Base-by-base conservation (phyloP, 768 basidiomycete genomes). In the Inosperma sp. region DNA sequence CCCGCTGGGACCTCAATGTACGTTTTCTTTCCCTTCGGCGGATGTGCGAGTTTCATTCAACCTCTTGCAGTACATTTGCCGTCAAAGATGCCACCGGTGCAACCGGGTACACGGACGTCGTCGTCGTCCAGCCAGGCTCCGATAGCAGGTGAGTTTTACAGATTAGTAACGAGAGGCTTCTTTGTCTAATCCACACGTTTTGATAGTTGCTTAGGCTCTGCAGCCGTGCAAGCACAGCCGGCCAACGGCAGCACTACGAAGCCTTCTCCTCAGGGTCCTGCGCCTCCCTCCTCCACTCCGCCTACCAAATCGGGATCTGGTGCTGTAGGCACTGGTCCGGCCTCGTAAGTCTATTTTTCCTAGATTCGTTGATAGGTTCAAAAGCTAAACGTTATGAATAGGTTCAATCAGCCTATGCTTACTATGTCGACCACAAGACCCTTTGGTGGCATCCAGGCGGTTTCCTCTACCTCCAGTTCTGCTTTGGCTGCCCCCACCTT, bases 51-150 rank as follows among this genome's bases (percentile, higher is more conserved):
- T 12, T 14, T 23, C 31, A 0, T 27, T 25, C 13, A 25, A 43
- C 7, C 46, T 27, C 4, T 21, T 31, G 52, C 45, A 87, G 85
- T 59, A 76, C 76, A n/a, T 53, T 78, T 25, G 60, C 57, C 12
- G 50, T 84, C 54, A 83, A 80, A 66, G 86, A 86, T 54, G 65
- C 63, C 57, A 76, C 76, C 13, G 86, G 85, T 10, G 10, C 59
- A 1, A 60, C 56, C 9, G 79, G 70, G 9, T 87, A 72, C 65
- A 76, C 78, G 8, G 77, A 78, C 44, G 67, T 70, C 2, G 66
- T 79, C 27, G 77, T 67, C 0, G 62, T 86, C 39, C 46, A 60
- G 47, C 4, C 61, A 4, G 67, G 77, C 19, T 43, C 59, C 9
- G 65, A 70, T 45, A 51, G 56, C 10, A 67, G 64, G 76, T 76